Percentiles rank a stretch among this genome's conserved stretches.
These are phyloP conservation scores for Amniculicola lignicola DNA, from an alignment of 495 filamentous ascomycete genomes.

Conservation along the genomic window DNA sequence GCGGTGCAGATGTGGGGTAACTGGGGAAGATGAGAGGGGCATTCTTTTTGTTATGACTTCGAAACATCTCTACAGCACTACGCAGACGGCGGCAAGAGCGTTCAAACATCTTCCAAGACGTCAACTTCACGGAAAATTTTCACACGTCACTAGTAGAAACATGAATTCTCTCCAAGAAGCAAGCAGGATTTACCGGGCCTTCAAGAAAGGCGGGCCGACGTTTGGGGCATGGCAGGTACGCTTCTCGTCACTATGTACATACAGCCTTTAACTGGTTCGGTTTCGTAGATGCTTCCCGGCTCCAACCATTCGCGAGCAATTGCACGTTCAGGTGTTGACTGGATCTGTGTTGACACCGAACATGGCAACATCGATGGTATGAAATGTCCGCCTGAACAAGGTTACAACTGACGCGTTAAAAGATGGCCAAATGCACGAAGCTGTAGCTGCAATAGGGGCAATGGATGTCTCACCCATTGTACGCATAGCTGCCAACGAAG, in stretches of 20 bases:
- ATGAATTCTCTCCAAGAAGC: constrained; percentile 56
- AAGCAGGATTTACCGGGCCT: constrained; percentile 60
- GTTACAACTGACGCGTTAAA: not conserved
- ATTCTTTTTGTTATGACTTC: constrained; percentile 19
- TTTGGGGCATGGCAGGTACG: constrained; percentile 57
- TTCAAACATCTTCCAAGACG: not conserved
- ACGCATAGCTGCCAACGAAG: constrained; percentile 43
- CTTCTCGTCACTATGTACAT: not conserved
- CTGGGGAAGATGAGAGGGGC: constrained; percentile 5
- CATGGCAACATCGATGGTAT: constrained; percentile 76
- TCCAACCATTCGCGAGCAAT: constrained; percentile 65
- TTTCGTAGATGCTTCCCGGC: constrained; percentile 65
- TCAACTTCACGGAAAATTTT: not conserved
- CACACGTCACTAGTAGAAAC: not conserved
- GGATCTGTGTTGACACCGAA: constrained; percentile 73
- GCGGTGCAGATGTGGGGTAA: constrained; percentile 19
- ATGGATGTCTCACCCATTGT: constrained; percentile 42
- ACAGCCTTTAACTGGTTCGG: not conserved
- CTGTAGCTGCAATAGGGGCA: constrained; percentile 56
- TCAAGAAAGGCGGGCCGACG: constrained; percentile 54
- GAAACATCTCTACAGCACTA: constrained; percentile 10
- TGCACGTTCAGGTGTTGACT: constrained; percentile 66
- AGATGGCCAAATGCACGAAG: constrained; percentile 80
- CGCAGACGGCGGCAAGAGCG: not conserved
- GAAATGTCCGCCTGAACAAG: too few species aligned